Conservation (phyloP, 805 yeast genomes). For the Dipodascus albidus region DNA sequence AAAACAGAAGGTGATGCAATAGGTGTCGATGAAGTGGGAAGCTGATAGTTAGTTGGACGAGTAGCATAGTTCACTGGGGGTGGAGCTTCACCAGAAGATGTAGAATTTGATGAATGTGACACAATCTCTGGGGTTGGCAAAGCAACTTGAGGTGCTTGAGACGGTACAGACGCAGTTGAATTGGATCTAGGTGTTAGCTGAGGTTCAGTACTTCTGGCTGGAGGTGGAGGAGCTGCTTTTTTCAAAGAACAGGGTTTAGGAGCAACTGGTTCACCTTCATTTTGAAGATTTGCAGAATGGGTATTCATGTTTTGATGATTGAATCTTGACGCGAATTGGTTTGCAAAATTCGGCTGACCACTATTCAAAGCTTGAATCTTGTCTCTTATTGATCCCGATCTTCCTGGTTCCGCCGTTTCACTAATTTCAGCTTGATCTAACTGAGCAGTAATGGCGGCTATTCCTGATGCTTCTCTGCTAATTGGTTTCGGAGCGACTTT, state of each 20-base stretch:
- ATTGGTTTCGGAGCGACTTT: neutral
- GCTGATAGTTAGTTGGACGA: slow-evolving; percentile 6
- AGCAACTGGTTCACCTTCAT: slow-evolving; percentile 11
- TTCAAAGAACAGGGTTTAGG: slow-evolving; percentile 7
- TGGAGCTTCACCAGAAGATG: slow-evolving; percentile 6
- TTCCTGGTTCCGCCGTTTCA: neutral
- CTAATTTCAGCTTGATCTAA: neutral
- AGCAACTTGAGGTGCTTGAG: slow-evolving; percentile 4
- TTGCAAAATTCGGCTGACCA: slow-evolving; percentile 23
- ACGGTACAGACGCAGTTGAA: slow-evolving; percentile 5
- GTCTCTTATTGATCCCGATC: neutral
- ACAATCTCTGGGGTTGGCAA: slow-evolving; percentile 2
- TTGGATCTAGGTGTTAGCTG: slow-evolving; percentile 14
- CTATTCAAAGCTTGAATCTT: neutral
- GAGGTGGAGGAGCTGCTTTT: slow-evolving; percentile 17
- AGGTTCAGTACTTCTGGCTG: slow-evolving; percentile 8
- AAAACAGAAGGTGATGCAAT: too few species aligned
- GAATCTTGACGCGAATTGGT: slow-evolving; percentile 20
- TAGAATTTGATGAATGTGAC: neutral
- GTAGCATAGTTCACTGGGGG: slow-evolving; percentile 10
- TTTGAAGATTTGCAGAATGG: slow-evolving; percentile 7
- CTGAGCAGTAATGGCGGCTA: neutral
- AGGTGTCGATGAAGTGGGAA: too few species aligned
- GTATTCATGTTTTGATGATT: slow-evolving; percentile 8
- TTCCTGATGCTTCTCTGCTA: neutral